Evolutionary conservation across 768 basidiomycete genomes (phyloP).

Genomic region (Naganishia friedmannii): DNA sequence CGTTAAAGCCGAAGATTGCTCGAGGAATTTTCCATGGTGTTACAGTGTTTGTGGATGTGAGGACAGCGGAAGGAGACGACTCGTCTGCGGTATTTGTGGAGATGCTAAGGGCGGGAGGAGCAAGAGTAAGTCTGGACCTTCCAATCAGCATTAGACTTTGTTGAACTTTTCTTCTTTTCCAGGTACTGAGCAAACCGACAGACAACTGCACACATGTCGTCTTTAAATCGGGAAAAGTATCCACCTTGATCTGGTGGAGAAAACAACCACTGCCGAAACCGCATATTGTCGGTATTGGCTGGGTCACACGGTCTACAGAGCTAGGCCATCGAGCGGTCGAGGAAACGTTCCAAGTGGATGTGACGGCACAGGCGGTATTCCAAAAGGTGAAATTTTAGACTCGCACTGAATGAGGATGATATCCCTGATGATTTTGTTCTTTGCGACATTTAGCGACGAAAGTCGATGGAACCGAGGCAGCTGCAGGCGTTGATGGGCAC

Average conservation of each 20-base stretch:
- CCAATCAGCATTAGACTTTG: background rate
- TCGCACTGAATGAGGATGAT: background rate
- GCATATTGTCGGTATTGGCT: conserved; percentile 50
- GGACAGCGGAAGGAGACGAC: conserved; percentile 51
- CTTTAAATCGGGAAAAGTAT: conserved; percentile 50
- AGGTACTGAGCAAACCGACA: conserved; percentile 48
- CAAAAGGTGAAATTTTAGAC: conserved; percentile 40
- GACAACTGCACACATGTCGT: conserved; percentile 51
- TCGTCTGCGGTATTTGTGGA: conserved; percentile 45
- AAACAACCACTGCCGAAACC: conserved; percentile 40
- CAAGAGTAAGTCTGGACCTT: conserved; percentile 38
- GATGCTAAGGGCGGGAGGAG: conserved; percentile 48
- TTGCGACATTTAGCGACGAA: conserved; percentile 39
- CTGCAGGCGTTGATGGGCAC: conserved; percentile 24
- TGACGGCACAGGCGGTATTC: conserved; percentile 46
- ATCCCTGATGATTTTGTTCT: background rate
- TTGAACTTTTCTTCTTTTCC: background rate
- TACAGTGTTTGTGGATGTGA: conserved; percentile 51
- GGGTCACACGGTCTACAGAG: conserved; percentile 51
- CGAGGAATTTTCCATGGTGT: conserved; percentile 46
- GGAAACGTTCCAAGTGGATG: conserved; percentile 38
- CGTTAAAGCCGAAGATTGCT: background rate
- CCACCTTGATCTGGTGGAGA: conserved; percentile 50
- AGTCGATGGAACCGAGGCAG: conserved; percentile 51
- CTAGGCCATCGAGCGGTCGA: conserved; percentile 43